A percentile compares a stretch with the other conserved stretches of the same genome.
These are phyloP conservation scores for Cairneyella variabilis DNA, from an alignment of 495 filamentous ascomycete genomes.

Conservation along the genomic window DNA sequence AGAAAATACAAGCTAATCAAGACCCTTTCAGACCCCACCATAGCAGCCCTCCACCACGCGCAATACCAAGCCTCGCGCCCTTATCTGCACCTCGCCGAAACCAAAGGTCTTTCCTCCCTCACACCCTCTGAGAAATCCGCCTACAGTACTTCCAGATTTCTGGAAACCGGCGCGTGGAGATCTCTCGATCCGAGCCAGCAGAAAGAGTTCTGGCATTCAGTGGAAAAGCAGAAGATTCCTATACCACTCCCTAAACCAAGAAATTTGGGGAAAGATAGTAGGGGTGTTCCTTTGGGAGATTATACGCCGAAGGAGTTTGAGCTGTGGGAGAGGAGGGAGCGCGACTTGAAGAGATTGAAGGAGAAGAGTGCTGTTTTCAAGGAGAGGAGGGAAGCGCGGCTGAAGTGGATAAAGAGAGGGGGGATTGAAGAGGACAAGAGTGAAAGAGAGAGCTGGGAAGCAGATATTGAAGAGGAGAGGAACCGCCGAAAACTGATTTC, in stretches of 20 bases:
- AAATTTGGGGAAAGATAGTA: constrained; percentile 39
- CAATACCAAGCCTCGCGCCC: constrained; percentile 22
- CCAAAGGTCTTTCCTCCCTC: constrained; percentile 16
- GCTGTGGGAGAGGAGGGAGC: constrained; percentile 21
- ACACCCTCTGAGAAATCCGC: constrained; percentile 18
- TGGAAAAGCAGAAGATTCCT: constrained; percentile 43
- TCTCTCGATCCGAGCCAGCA: constrained; percentile 22
- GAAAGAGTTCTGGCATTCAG: constrained; percentile 44
- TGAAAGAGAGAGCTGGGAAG: not conserved
- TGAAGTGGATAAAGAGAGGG: not conserved
- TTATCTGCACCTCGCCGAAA: constrained; percentile 14
- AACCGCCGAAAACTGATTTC: constrained; percentile 41
- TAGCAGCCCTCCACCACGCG: constrained; percentile 19
- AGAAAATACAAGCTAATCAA: not conserved
- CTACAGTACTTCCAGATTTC: constrained; percentile 19
- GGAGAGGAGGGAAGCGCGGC: not conserved
- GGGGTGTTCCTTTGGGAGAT: constrained; percentile 35
- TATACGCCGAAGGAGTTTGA: constrained; percentile 38
- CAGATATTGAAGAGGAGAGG: constrained; percentile 38
- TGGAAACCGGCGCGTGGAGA: constrained; percentile 19
- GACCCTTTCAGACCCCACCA: constrained; percentile 20
- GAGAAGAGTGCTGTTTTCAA: constrained; percentile 26
- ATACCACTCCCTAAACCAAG: constrained; percentile 30
- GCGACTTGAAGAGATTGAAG: constrained; percentile 27
- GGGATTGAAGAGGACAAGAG: not conserved